phyloP scores from a whole-genome alignment of 805 yeast species.

The Suhomyces canberraensis region DNA sequence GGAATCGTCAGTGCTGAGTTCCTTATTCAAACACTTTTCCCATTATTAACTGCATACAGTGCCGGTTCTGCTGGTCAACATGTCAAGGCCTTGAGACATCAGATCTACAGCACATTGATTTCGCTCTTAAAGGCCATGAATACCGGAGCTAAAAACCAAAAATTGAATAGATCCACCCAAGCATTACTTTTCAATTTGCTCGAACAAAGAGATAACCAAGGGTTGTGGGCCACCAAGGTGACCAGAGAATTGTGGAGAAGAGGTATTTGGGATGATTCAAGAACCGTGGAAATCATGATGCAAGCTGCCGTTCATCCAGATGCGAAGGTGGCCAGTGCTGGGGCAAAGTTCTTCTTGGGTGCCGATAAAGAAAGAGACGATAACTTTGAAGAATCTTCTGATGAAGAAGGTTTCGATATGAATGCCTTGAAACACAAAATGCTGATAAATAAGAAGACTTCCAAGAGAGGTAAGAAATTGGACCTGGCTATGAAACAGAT shows the following conservation, averaged over 20 bases:
- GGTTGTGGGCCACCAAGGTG: slow-evolving; percentile 93
- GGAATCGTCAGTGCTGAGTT: slow-evolving; percentile 74
- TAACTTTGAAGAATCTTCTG: slow-evolving; percentile 68
- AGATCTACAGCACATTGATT: slow-evolving; percentile 76
- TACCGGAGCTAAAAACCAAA: slow-evolving; percentile 85
- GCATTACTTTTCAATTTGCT: slow-evolving; percentile 84
- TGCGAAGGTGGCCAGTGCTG: slow-evolving; percentile 82
- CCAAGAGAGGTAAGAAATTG: slow-evolving; percentile 76
- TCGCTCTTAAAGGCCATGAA: slow-evolving; percentile 79
- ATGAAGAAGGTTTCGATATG: slow-evolving; percentile 72
- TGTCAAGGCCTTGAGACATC: slow-evolving; percentile 78
- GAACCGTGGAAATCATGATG: slow-evolving; percentile 97
- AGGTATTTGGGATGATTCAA: slow-evolving; percentile 96
- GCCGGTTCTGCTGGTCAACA: slow-evolving; percentile 51
- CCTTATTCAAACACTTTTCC: slow-evolving; percentile 84
- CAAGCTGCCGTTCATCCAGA: slow-evolving; percentile 91
- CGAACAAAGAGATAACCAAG: slow-evolving; percentile 73
- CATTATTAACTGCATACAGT: slow-evolving; percentile 67
- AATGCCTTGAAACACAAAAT: slow-evolving; percentile 73
- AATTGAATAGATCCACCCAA: slow-evolving; percentile 84
- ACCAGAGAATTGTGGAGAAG: slow-evolving; percentile 97
- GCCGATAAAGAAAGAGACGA: slow-evolving; percentile 94
- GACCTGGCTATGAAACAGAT: slow-evolving; percentile 68
- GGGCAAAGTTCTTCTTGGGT: slow-evolving; percentile 86
- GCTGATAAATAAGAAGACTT: slow-evolving; percentile 77